phyloP scores from a whole-genome alignment of 306 rosid species.

The Casuarina equisetifolia region DNA sequence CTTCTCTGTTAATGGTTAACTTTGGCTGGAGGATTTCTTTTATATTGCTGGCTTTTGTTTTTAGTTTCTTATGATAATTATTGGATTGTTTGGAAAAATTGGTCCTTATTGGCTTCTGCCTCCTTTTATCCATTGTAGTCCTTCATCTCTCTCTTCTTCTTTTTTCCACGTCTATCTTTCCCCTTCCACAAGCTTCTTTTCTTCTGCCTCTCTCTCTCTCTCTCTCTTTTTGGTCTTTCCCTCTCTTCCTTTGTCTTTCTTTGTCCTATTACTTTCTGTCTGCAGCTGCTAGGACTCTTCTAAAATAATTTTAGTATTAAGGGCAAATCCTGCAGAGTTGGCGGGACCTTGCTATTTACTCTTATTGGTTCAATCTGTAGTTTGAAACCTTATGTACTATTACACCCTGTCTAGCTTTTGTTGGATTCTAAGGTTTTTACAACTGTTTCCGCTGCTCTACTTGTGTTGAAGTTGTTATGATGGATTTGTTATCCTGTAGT shows the following conservation, averaged over 20 bases:
- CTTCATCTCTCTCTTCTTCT: background rate
- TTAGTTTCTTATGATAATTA: background rate
- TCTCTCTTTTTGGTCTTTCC: background rate
- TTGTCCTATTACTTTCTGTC: background rate
- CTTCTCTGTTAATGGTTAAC: background rate
- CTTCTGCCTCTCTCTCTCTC: background rate
- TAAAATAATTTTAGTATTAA: background rate
- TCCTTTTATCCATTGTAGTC: background rate
- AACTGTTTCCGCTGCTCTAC: background rate
- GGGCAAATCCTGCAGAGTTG: background rate
- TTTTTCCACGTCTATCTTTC: background rate
- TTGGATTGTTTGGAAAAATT: background rate
- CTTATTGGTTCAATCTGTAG: background rate
- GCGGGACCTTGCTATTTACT: background rate
- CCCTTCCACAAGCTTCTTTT: background rate
- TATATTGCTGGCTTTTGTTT: background rate
- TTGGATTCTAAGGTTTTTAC: background rate
- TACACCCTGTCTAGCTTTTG: background rate
- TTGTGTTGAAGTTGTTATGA: background rate
- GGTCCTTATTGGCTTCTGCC: background rate
- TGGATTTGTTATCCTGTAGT: background rate
- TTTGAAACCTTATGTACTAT: background rate
- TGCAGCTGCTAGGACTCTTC: background rate
- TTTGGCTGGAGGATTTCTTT: background rate
- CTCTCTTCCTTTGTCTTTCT: background rate